These are phyloP conservation scores for Syzygium syzygioides DNA, from an alignment of 441 rosid species.

Conservation along the genomic window DNA sequence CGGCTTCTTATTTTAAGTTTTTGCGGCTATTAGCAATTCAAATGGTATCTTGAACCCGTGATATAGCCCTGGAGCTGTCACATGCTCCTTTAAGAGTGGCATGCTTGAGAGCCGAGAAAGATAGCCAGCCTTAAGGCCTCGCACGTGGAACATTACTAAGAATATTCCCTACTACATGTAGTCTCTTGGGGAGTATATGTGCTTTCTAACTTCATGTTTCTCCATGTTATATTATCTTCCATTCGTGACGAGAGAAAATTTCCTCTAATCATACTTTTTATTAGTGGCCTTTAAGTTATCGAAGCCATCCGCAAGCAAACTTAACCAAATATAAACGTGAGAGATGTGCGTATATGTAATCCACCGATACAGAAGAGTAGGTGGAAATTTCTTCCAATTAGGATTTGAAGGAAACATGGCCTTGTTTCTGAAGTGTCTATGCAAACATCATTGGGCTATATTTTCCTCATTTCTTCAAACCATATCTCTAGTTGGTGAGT, in stretches of 20 bases:
- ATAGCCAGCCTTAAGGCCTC: neutral
- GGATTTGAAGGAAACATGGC: neutral
- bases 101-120: neutral
- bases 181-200: neutral
- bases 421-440: neutral
- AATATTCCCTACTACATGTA: neutral
- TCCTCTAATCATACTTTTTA: too few species aligned
- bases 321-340: neutral
- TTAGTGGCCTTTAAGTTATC: neutral
- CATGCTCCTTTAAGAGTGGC: neutral
- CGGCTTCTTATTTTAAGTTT: neutral
- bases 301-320: neutral
- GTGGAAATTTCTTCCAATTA: neutral
- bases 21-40: neutral
- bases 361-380: neutral
- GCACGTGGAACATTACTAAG: neutral
- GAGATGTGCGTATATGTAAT: neutral
- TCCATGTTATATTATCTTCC: too few species aligned
- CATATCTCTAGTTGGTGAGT: neutral
- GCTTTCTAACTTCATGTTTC: neutral
- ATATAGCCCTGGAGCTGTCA: neutral
- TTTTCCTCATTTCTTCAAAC: neutral
- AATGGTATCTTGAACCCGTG: neutral
- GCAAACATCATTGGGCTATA: neutral
- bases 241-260: neutral